Evolutionary conservation across 2,329 filamentous ascomycete species (phyloP).

Genomic region (Truncatella angustata): DNA sequence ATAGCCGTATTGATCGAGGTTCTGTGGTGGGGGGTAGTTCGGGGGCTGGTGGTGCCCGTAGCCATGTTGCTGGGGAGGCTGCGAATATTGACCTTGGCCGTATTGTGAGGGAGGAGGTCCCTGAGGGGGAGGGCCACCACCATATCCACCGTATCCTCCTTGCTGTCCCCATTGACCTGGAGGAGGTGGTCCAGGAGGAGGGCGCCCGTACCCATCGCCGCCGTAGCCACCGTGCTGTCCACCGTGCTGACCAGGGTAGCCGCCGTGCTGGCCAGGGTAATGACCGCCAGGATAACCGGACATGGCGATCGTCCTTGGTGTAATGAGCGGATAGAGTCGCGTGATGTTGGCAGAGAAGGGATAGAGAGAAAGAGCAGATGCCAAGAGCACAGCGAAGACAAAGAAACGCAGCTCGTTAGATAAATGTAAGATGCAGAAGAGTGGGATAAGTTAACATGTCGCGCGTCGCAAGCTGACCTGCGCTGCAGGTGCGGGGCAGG

Average conservation of each 20-base stretch:
- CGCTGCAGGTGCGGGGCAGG: neutral
- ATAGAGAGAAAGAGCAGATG: neutral
- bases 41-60: conserved; percentile 17
- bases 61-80: conserved; percentile 13
- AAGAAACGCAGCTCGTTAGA: neutral
- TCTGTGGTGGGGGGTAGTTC: conserved; percentile 37
- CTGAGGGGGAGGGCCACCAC: conserved; percentile 12
- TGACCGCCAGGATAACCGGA: conserved; percentile 9
- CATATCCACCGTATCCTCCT: conserved; percentile 20
- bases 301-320: too few species aligned
- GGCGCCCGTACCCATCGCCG: conserved; percentile 10
- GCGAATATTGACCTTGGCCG: conserved; percentile 7
- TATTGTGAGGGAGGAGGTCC: conserved; percentile 11
- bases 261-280: conserved; percentile 3
- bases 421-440: conserved; percentile 1
- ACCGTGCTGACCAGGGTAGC: conserved; percentile 2
- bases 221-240: conserved; percentile 6
- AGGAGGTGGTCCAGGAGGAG: conserved; percentile 7
- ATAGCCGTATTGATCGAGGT: conserved; percentile 47
- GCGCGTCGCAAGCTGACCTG: too few species aligned
- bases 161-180: conserved; percentile 6
- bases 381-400: neutral
- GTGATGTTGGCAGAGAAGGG: neutral
- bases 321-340: too few species aligned
- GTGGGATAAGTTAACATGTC: neutral